A percentile compares a stretch with the other conserved stretches of the same genome.
phyloP scores from a whole-genome alignment of 2,329 filamentous ascomycete genomes.

The Cytospora piceae region DNA sequence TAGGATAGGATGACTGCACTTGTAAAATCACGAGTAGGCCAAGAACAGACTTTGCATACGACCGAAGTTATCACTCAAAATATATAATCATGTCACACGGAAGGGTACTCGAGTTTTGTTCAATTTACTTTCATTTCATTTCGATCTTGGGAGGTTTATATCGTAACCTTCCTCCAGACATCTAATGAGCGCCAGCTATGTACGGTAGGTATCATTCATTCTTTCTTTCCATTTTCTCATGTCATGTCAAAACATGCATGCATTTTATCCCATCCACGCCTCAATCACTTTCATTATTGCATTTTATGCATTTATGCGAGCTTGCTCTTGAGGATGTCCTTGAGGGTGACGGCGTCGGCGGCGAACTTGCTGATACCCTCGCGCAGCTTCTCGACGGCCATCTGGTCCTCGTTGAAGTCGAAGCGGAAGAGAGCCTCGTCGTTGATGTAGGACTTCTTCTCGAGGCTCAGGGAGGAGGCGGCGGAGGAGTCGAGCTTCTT shows the following conservation, averaged over 20 bases:
- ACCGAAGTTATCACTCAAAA: neutral
- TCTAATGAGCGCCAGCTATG: constrained; percentile 16
- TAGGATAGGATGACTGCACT: neutral
- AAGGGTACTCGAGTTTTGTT: neutral
- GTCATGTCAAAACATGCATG: constrained; percentile 4
- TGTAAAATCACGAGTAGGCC: neutral
- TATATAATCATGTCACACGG: neutral
- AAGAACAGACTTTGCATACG: neutral
- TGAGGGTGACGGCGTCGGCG: constrained; percentile 90
- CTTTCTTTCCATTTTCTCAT: constrained; percentile 13
- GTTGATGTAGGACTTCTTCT: constrained; percentile 89
- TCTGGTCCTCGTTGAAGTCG: constrained; percentile 99
- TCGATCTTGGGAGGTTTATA: constrained; percentile 2
- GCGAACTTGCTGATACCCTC: constrained; percentile 99
- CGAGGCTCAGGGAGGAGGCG: constrained; percentile 71
- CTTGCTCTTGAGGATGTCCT: constrained; percentile 90
- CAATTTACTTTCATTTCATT: constrained; percentile 3
- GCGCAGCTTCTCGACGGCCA: constrained; percentile 98
- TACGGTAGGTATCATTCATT: constrained; percentile 17
- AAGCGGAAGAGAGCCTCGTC: constrained; percentile 93
- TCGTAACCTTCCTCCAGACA: neutral
- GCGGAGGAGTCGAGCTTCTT: constrained; percentile 83
- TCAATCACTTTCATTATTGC: neutral
- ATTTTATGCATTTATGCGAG: constrained; percentile 53
- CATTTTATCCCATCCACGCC: constrained; percentile 5